Evolutionary conservation across 352 stramenopile species (phyloP).

Genomic region (Phytophthora sp.): DNA sequence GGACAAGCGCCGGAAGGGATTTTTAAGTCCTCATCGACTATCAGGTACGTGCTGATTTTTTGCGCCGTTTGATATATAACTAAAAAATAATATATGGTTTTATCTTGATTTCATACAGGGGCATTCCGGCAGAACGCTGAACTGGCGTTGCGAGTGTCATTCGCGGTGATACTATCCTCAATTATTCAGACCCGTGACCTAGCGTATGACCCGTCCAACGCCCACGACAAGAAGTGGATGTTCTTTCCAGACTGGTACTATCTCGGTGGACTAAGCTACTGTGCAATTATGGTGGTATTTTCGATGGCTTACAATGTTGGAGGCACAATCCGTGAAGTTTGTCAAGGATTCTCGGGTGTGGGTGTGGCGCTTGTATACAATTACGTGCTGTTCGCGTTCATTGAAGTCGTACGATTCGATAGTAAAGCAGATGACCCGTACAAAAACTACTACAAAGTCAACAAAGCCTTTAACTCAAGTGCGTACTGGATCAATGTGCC

Average conservation of each 20-base stretch:
- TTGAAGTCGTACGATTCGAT: constrained; percentile 44
- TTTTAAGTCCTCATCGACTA: constrained; percentile 29
- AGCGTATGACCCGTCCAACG: constrained; percentile 34
- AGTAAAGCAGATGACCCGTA: constrained; percentile 22
- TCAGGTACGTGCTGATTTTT: constrained; percentile 26
- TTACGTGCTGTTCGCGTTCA: constrained; percentile 56
- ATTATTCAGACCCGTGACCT: constrained; percentile 58
- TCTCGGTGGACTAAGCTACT: constrained; percentile 69
- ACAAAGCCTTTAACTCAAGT: constrained; percentile 50
- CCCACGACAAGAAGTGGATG: constrained; percentile 55
- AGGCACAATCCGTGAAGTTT: constrained; percentile 66
- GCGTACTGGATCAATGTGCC: constrained; percentile 60
- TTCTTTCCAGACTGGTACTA: constrained; percentile 70
- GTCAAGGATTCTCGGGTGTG: constrained; percentile 69
- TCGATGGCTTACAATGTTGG: constrained; percentile 71
- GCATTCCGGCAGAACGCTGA: constrained; percentile 44
- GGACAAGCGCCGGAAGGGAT: constrained; percentile 20
- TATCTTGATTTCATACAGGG: constrained; percentile 21
- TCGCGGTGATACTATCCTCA: constrained; percentile 64
- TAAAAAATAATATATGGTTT: not conserved
- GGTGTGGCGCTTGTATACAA: constrained; percentile 72
- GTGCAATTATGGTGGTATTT: constrained; percentile 74
- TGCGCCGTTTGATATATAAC: not conserved
- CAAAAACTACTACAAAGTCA: constrained; percentile 54
- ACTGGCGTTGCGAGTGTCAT: constrained; percentile 59